Base-by-base conservation (phyloP, 129 eudicot species). In the Helianthus tuberosus region DNA sequence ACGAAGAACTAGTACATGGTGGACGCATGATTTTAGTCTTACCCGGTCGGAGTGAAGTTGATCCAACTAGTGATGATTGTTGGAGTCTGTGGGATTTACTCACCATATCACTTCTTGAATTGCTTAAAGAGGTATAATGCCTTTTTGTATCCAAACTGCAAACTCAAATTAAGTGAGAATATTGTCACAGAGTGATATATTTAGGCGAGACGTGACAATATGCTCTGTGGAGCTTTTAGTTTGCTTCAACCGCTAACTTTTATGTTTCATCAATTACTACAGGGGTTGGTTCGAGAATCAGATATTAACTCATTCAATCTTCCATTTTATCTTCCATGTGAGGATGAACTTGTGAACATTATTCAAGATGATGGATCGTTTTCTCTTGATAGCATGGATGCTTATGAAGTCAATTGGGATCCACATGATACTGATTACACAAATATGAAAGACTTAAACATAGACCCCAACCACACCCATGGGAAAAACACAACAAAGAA, bases 51-150 rank as follows among this genome's bases (percentile, higher is more conserved):
- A 36, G 13, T n/a, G 13, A 35, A 8, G 48, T 63, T 36, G 68
- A 63, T 63, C 49, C 68, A n/a, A 63, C 68, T 63, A 63, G 13
- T n/a, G 47, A 63, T 38, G 20, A 38, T 63, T 59, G 41, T 59
- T 36, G 48, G 23, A 35, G 15, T 63, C 48, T 36, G 0, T 63
- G 68, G 68, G 68, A 36, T n/a, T 63, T 63, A 63, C 68, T 63
- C 48, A 15, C 68, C 5, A 63, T 6, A 14, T 63, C 68, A n/a
- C 68, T 63, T 14, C 6, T 36, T n/a, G 68, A 63, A 36, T 2
- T 63, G 48, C 25, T 63, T 8, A n/a, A 63, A 35, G 49, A 35
- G 68, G 68, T 63, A 38, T 5, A 6, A 35, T 36, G n/a, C n/a
- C 1, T 7, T 1, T 58, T 23, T 23, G 64, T 58, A 10, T 58